These are phyloP conservation scores for Grigorovia yakushimaensis DNA, from an alignment of 805 yeast genomes.

Conservation along the genomic window DNA sequence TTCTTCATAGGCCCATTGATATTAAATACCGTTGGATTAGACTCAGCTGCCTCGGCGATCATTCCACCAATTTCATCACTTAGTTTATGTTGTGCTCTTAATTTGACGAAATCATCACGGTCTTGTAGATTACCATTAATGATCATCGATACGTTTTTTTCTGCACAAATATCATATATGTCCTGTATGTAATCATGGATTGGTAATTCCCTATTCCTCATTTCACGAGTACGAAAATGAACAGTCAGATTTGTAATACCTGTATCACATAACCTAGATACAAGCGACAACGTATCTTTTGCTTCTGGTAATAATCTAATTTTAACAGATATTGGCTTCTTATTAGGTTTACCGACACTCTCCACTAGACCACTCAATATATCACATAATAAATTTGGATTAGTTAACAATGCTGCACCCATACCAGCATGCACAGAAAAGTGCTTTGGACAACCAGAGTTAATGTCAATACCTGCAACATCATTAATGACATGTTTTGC, in stretches of 20 bases:
- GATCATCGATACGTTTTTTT: conserved; percentile 57
- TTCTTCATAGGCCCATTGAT: conserved; percentile 28
- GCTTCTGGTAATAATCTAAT: conserved; percentile 66
- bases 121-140: conserved; percentile 71
- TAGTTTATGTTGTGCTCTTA: conserved; percentile 43
- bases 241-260: conserved; percentile 82
- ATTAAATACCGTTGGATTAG: conserved; percentile 70
- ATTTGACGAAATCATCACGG: conserved; percentile 40
- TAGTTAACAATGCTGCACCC: conserved; percentile 87
- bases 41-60: conserved; percentile 89
- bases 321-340: conserved; percentile 82
- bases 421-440: conserved; percentile 91
- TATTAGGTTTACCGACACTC: conserved; percentile 67
- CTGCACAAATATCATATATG: conserved; percentile 52
- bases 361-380: conserved; percentile 62
- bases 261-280: conserved; percentile 50
- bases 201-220: conserved; percentile 83
- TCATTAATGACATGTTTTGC: conserved; percentile 72
- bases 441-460: conserved; percentile 96
- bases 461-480: conserved; percentile 87
- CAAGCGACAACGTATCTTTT: conserved; percentile 50
- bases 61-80: conserved; percentile 66
- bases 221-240: conserved; percentile 81
- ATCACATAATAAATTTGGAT: conserved; percentile 68
- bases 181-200: conserved; percentile 57